Evolutionary conservation across 2,329 filamentous ascomycete species (phyloP).

Genomic region (Colletotrichum karsti): DNA sequence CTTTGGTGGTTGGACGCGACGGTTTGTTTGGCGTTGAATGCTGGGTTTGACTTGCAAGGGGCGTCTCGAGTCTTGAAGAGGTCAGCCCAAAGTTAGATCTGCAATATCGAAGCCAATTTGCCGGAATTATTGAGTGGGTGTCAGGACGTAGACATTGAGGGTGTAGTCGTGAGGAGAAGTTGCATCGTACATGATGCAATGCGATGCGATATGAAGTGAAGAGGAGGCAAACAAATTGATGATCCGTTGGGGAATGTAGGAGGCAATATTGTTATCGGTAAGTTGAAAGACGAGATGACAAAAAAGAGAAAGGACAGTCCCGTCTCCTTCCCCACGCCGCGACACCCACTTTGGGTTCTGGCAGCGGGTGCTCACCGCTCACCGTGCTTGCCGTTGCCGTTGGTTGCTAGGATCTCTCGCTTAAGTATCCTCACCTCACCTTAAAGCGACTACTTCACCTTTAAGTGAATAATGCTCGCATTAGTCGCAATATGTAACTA

Average conservation of each 20-base stretch:
- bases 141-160: not conserved
- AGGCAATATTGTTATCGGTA: not conserved
- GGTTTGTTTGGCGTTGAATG: not conserved
- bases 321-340: not conserved
- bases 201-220: not conserved
- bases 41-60: not conserved
- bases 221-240: not conserved
- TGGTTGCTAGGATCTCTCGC: not conserved
- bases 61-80: not conserved
- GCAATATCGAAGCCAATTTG: not conserved
- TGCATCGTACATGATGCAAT: not conserved
- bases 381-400: not conserved
- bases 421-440: not conserved
- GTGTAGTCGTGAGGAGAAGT: not conserved
- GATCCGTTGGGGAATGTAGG: not conserved
- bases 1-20: not conserved
- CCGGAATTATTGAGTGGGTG: not conserved
- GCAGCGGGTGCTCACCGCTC: not conserved
- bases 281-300: not conserved
- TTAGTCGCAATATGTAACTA: not conserved
- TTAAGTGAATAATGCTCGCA: not conserved
- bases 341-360: not conserved
- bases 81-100: not conserved
- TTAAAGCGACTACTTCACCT: not conserved
- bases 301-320: no score